Evolutionary conservation across 2,329 filamentous ascomycete genomes (phyloP).

Genomic region (Monosporascus ibericus): DNA sequence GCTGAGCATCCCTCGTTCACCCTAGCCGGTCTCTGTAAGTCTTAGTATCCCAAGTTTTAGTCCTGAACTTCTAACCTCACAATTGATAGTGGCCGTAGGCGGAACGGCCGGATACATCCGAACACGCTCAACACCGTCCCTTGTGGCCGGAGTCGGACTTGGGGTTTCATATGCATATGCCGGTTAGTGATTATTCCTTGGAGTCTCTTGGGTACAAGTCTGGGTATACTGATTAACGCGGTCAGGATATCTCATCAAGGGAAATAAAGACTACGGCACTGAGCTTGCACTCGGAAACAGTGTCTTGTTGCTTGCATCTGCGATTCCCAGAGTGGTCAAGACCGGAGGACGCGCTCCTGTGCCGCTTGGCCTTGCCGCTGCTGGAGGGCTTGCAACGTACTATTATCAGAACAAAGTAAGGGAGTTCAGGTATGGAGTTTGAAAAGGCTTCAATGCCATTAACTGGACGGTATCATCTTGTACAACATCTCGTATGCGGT

Average conservation of each 20-base stretch:
- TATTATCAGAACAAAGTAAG: slow-evolving; percentile 37
- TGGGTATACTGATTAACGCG: not conserved
- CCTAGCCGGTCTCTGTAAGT: slow-evolving; percentile 32
- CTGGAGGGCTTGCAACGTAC: slow-evolving; percentile 29
- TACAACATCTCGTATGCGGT: too few relatives aligned
- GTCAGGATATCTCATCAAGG: slow-evolving; percentile 33
- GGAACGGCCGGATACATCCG: slow-evolving; percentile 26
- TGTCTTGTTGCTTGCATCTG: slow-evolving; percentile 29
- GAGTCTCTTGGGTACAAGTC: too few relatives aligned
- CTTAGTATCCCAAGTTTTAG: not conserved
- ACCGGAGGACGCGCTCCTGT: slow-evolving; percentile 31
- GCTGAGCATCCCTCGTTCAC: slow-evolving; percentile 36
- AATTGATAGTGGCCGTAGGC: slow-evolving; percentile 23
- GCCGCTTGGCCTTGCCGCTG: slow-evolving; percentile 27
- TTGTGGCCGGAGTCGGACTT: slow-evolving; percentile 26
- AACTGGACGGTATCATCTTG: too few relatives aligned
- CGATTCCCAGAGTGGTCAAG: slow-evolving; percentile 32
- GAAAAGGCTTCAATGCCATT: not conserved
- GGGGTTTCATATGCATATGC: slow-evolving; percentile 26
- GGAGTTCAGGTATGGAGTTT: slow-evolving; percentile 34
- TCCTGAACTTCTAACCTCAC: not conserved
- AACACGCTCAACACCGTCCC: slow-evolving; percentile 26
- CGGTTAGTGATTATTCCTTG: slow-evolving; percentile 11
- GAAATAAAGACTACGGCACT: slow-evolving; percentile 36
- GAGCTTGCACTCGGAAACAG: slow-evolving; percentile 36